Base-by-base conservation (phyloP, 1,284 basidiomycete species). In the Ceratobasidium sp. region DNA sequence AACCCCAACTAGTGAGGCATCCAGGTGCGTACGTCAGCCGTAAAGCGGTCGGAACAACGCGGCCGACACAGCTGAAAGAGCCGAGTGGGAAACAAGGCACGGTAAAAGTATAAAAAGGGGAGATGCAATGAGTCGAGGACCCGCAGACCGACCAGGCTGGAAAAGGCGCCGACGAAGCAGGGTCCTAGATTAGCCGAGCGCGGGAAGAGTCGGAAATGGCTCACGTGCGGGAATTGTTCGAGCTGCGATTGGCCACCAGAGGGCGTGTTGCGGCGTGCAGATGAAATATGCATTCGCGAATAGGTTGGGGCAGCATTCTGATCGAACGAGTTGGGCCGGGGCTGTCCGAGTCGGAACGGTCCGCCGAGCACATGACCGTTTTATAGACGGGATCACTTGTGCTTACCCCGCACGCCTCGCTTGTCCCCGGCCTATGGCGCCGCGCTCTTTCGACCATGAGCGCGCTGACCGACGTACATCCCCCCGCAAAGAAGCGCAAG, bases 401-500 rank as follows among this genome's bases (percentile, higher is more conserved):
- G 10, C 50, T 27, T 32, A 53, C 42, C 58, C 58, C 43, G 25
- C 58, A 60, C 56, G 35, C 20, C 32, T 32, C 55, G 38, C 38
- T 40, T 40, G 38, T 40, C 38, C 17, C 35, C 56, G 34, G 58
- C 58, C 58, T 50, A 50, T 62, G 58, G 58, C 58, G 58, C 22
- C 56, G 4, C 55, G 6, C 55, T 6, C n/a, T 17, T 43, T 32
- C 20, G n/a, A 62, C 43, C 31, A 62, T 62, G 58, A 62, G 45
- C 58, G 25, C 50, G 50, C 20, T 31, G 38, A 2, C 13, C 43
- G 58, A 50, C 31, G 22, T 10, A 12, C 58, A 62, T 22, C 58
- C 58, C 27, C 27, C 40, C 43, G 50, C 58, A 6, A 62, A 62
- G 45, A 62, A 62, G 58, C 58, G 58, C 42, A 62, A 62, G 31